Base-by-base conservation (phyloP, 73 alveolate species). In the Stentor roeselii region DNA sequence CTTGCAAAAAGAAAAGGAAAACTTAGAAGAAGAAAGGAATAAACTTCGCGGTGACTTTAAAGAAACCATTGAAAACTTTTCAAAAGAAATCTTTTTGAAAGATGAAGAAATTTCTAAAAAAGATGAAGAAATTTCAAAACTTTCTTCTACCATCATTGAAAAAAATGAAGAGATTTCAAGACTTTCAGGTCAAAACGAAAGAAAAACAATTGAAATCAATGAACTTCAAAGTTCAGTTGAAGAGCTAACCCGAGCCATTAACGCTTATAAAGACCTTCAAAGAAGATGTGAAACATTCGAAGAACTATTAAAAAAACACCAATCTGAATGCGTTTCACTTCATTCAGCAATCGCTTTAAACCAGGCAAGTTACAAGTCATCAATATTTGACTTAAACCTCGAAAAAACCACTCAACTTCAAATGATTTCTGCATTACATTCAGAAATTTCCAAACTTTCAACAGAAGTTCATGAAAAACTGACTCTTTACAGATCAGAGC, bases 271-370 rank as follows among this genome's bases (percentile, higher is more conserved):
- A 67, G 37, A 67, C 42, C n/a, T 67, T 2, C 27, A 67, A 67
- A 21, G 27, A 15, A 67, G 34, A 67, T 21, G 42, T 2, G 21
- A 15, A 1, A 36, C 21, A 67, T 21, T 67, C 41, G 80, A 67
- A 67, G 80, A 67, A n/a, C n/a, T 67, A 36, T 21, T 40, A 27
- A 67, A 67, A 67, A 67, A 67, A 32, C 80, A 67, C 41, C 80
- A 67, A 67, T 67, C 80, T 30, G n/a, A 21, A 1, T 67, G 80
- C 41, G 27, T 11, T 21, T 21, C 11, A 27, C 37, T 67, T 21
- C 80, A 67, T 30, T 21, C 6, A 50, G 21, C 6, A 50, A 6
- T 50, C 67, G 21, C 67, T 11, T 11, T 11, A 50, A 11, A 21
- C 67, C 30, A 21, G 21, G 67, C 6, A 21, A 21, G 21, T 50